Evolutionary conservation across 805 yeast genomes (phyloP).

Genomic region (Ogataea nakhonphanomensis): DNA sequence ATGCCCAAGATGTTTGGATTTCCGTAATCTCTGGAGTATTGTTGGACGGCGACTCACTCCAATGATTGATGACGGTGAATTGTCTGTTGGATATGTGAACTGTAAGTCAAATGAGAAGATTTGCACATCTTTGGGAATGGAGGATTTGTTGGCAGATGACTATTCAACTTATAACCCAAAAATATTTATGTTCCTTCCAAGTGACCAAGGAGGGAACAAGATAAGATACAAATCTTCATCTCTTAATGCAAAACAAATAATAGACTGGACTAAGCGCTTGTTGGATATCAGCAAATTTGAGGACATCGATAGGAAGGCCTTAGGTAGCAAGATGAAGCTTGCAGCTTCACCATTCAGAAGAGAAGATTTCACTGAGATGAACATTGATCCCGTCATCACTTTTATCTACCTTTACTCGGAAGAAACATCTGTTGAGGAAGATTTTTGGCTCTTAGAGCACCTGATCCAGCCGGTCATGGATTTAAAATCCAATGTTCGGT

Average conservation of each 20-base stretch:
- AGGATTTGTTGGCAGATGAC: constrained; percentile 26
- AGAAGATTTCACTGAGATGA: constrained; percentile 28
- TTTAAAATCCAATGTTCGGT: constrained; percentile 50
- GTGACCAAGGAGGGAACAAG: constrained; percentile 45
- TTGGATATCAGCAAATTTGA: constrained; percentile 43
- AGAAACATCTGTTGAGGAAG: constrained; percentile 55
- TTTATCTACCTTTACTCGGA: constrained; percentile 53
- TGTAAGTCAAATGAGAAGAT: constrained; percentile 48
- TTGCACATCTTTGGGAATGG: constrained; percentile 51
- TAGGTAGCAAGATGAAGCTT: constrained; percentile 24
- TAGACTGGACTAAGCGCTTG: constrained; percentile 47
- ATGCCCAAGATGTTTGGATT: constrained; percentile 50
- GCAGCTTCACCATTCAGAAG: constrained; percentile 6
- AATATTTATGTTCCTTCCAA: constrained; percentile 45
- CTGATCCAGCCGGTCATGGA: constrained; percentile 58
- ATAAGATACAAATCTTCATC: constrained; percentile 37
- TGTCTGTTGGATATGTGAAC: constrained; percentile 50
- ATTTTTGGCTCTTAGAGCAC: constrained; percentile 56
- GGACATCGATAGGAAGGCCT: constrained; percentile 22
- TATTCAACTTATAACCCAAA: constrained; percentile 20
- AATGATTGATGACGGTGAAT: constrained; percentile 10
- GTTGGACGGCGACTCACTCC: constrained; percentile 45
- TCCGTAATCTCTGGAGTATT: constrained; percentile 55
- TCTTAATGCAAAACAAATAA: constrained; percentile 28
- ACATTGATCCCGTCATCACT: constrained; percentile 40